phyloP scores from a whole-genome alignment of 352 stramenopile species.

The Saprolegnia diclina region DNA sequence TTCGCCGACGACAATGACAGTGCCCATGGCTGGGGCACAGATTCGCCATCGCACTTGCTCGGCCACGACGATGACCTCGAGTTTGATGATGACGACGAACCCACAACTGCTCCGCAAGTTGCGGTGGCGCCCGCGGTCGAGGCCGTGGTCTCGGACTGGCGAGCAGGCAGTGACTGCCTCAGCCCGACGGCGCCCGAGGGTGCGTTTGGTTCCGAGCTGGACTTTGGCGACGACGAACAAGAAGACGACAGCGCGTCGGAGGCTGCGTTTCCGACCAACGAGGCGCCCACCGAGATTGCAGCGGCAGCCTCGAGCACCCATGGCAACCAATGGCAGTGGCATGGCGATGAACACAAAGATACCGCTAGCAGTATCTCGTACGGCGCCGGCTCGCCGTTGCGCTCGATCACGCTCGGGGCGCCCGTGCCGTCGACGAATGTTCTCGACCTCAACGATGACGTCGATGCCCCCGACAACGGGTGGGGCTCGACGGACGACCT shows the following conservation, averaged over 20 bases:
- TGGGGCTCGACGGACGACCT: conserved; percentile 12
- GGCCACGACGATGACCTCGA: conserved; percentile 22
- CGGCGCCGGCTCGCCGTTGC: not conserved
- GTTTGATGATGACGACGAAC: conserved; percentile 18
- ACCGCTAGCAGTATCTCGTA: not conserved
- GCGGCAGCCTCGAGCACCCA: conserved; percentile 7
- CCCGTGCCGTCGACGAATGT: not conserved
- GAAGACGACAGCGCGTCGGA: conserved; percentile 13
- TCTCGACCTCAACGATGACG: conserved; percentile 17
- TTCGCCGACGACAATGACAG: conserved; percentile 17
- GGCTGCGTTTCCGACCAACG: not conserved
- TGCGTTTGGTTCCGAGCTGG: conserved; percentile 7
- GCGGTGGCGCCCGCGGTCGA: not conserved
- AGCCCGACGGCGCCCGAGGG: conserved; percentile 9
- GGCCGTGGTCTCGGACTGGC: not conserved
- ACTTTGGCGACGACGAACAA: conserved; percentile 16
- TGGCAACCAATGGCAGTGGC: not conserved
- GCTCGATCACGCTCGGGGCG: not conserved
- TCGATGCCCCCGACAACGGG: not conserved
- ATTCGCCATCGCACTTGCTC: conserved; percentile 27
- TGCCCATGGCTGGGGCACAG: conserved; percentile 20
- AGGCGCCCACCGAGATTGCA: not conserved
- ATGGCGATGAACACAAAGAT: not conserved
- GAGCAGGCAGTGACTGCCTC: conserved; percentile 2
- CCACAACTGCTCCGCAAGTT: not conserved